Percentiles rank a stretch among this genome's conserved stretches.
These are phyloP conservation scores for Boletus subcaerulescens DNA, from an alignment of 768 basidiomycete species.

Conservation along the genomic window DNA sequence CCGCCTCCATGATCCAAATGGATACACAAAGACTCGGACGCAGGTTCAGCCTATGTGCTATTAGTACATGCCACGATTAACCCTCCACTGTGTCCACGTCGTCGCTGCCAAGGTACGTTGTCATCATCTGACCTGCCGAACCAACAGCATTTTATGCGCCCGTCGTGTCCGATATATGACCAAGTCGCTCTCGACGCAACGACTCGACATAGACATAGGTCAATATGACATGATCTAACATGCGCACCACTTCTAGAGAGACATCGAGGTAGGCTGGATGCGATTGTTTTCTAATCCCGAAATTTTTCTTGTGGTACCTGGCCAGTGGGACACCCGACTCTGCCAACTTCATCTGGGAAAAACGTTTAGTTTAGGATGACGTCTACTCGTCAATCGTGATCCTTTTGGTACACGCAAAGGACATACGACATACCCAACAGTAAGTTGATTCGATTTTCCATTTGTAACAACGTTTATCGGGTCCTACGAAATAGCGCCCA, in stretches of 20 bases:
- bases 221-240: conserved; percentile 28
- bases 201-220: conserved; percentile 29
- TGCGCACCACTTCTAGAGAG: conserved; percentile 14
- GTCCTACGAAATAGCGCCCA: conserved; percentile 33
- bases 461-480: conserved; percentile 33
- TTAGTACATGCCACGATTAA: no score
- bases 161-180: conserved; percentile 5
- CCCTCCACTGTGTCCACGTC: no score
- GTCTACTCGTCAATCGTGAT: background rate
- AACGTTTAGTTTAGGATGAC: background rate
- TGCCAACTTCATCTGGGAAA: conserved; percentile 20
- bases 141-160: background rate
- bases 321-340: conserved; percentile 13
- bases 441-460: conserved; percentile 32
- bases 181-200: conserved; percentile 21
- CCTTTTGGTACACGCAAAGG: background rate
- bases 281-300: conserved; percentile 17
- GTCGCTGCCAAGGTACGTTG: no score
- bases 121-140: background rate
- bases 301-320: conserved; percentile 25
- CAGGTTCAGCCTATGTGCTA: no score
- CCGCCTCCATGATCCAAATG: no score
- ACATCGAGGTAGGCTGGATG: conserved; percentile 28
- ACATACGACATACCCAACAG: conserved; percentile 22
- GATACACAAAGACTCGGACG: no score